Base-by-base conservation (phyloP, 176 grass and related monocot genomes). In the Tillandsia leiboldiana region DNA sequence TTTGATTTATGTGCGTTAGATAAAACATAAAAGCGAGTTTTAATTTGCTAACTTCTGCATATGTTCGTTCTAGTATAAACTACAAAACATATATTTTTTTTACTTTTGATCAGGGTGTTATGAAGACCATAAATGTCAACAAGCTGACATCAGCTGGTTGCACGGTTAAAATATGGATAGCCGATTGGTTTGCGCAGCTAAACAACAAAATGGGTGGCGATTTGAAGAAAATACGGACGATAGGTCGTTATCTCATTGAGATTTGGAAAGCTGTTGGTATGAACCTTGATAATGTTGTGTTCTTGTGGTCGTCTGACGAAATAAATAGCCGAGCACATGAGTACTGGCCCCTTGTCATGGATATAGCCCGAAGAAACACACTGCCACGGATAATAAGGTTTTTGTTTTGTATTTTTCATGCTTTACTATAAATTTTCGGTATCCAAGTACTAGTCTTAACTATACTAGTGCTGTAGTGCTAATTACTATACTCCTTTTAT, bases 131-230 rank as follows among this genome's bases (percentile, higher is more conserved):
- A 70, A 91, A 84, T 6, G 88, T 96, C n/a, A 91, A 91, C 76
- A 96, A 91, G 75, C 79, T 96, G 78, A 51, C 87, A 11, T 77
- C 12, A 72, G 83, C 88, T n/a, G 88, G 88, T 48, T 96, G 85
- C 42, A 91, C 75, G 15, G 88, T 96, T 11, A 87, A 91, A 59
- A 88, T 96, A 15, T 96, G 88, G 92, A 87, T 96, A 49, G 92
- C 88, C 0, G 92, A 96, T 56, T 96, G 85, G 92, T 96, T 96
- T 48, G 92, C 88, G 0, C 85, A 96, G 64, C 75, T 96, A 52
- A 96, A 96, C 64, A 91, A 91, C 67, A 96, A 96, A 65, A 96
- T 96, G 88, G 88, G 83, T 0, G 88, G 92, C 8, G 92, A 96
- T 76, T 65, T 96, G 10, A 80, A 84, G 48, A 96, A 89, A 69